Evolutionary conservation across 1,284 basidiomycete genomes (phyloP).

Genomic region (Erythrobasidium hasegawianum): DNA sequence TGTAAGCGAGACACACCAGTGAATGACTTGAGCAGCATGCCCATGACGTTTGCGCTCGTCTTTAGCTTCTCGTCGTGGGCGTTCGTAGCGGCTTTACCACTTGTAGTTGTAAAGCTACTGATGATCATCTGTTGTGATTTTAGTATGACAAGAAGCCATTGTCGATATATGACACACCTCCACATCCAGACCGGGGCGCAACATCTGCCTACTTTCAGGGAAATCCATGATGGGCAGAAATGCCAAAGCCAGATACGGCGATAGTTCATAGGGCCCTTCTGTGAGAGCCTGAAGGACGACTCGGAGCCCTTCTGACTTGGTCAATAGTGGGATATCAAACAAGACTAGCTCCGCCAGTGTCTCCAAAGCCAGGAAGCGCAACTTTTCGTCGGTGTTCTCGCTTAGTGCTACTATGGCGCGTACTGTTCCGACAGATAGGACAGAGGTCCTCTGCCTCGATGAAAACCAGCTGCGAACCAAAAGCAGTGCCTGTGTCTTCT

Average conservation of each 20-base stretch:
- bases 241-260: conserved; percentile 74
- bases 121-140: conserved; percentile 64
- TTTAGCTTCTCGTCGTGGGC: conserved; percentile 57
- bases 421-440: conserved; percentile 62
- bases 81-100: conserved; percentile 58
- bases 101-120: conserved; percentile 83
- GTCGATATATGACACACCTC: conserved; percentile 61
- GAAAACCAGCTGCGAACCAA: conserved; percentile 12
- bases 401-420: conserved; percentile 87
- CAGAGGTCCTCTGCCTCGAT: conserved; percentile 48
- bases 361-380: conserved; percentile 77
- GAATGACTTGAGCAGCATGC: conserved; percentile 85
- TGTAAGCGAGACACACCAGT: conserved; percentile 82
- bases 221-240: conserved; percentile 83
- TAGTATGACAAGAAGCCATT: not conserved
- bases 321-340: conserved; percentile 72
- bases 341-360: conserved; percentile 85
- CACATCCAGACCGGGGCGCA: conserved; percentile 79
- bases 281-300: conserved; percentile 79
- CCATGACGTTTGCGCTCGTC: conserved; percentile 70
- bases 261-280: conserved; percentile 80
- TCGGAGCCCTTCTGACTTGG: conserved; percentile 77
- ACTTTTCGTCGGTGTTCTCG: conserved; percentile 85
- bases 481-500: conserved; percentile 19
- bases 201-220: conserved; percentile 72